Evolutionary conservation across 257 asterid genomes (phyloP).

Genomic region (Solanum pimpinellifolium): DNA sequence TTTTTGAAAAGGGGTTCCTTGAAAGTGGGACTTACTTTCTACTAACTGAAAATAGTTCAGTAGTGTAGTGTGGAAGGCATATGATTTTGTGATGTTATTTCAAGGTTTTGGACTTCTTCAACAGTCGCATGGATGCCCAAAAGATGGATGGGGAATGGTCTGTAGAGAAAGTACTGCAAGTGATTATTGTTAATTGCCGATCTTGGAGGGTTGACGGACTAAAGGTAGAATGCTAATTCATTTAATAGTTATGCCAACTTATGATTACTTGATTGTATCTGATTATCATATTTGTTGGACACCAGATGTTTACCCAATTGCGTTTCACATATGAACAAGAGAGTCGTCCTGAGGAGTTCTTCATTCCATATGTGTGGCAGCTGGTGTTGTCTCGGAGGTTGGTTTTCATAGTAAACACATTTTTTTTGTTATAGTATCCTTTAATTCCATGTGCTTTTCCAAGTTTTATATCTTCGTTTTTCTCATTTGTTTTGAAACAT

Average conservation of each 20-base stretch:
- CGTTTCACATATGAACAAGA: slow-evolving; percentile 94
- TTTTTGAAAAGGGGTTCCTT: background rate
- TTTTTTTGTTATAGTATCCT: background rate
- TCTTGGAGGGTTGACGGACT: slow-evolving; percentile 98
- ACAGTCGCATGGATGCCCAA: slow-evolving; percentile 72
- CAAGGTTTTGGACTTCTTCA: slow-evolving; percentile 82
- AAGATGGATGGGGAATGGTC: slow-evolving; percentile 78
- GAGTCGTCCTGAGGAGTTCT: slow-evolving; percentile 92
- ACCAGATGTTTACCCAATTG: slow-evolving; percentile 62
- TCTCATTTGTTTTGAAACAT: background rate
- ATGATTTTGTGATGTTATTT: background rate
- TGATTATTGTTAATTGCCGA: slow-evolving; percentile 62
- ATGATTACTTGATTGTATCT: background rate
- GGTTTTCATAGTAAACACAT: background rate
- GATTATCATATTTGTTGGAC: background rate
- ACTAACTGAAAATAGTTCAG: background rate
- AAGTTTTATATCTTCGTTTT: background rate
- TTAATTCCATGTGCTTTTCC: background rate
- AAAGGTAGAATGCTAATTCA: slow-evolving; percentile 42
- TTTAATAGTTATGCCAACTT: background rate
- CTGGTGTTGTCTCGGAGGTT: slow-evolving; percentile 67
- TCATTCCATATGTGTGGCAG: slow-evolving; percentile 92
- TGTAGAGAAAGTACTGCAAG: slow-evolving; percentile 84
- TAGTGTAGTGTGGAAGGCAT: background rate
- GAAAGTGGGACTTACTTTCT: background rate